Evolutionary conservation across 2,329 filamentous ascomycete species (phyloP).

Genomic region (Zarea fungicola): DNA sequence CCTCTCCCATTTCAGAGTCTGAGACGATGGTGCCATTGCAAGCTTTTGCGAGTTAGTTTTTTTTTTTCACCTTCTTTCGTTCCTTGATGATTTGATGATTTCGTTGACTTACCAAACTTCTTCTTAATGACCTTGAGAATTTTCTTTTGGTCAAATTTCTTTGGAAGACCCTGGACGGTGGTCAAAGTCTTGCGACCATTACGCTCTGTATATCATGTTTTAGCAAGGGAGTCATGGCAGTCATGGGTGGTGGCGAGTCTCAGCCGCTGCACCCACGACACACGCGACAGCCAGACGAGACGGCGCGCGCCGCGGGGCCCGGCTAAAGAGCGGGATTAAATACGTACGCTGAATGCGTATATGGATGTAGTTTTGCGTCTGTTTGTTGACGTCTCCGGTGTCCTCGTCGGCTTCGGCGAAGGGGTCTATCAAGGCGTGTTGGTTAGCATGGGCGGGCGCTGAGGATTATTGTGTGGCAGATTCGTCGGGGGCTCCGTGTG

Average conservation of each 20-base stretch:
- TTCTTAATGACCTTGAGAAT: constrained; percentile 99
- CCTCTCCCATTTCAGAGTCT: constrained; percentile 95
- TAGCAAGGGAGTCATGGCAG: constrained; percentile 28
- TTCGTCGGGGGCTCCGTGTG: not conserved
- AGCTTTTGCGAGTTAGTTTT: constrained; percentile 47
- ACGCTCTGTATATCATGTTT: constrained; percentile 64
- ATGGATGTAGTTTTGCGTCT: constrained; percentile 97
- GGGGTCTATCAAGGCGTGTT: constrained; percentile 63
- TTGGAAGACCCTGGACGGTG: constrained; percentile 96
- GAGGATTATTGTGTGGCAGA: not conserved
- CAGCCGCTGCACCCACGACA: not conserved
- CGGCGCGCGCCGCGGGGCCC: constrained; percentile 5
- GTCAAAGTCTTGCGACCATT: constrained; percentile 99
- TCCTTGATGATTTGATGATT: too few species aligned
- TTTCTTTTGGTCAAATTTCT: constrained; percentile 99
- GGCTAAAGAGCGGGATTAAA: constrained; percentile 10
- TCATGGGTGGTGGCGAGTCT: not conserved
- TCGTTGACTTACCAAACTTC: constrained; percentile 87
- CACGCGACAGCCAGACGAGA: constrained; percentile 4
- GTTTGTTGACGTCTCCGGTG: constrained; percentile 89
- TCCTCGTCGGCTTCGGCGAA: constrained; percentile 99
- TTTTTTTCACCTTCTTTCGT: too few species aligned
- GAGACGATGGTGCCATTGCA: constrained; percentile 99
- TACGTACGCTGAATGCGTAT: constrained; percentile 97
- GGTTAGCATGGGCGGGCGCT: constrained; percentile 22